Percentiles rank a stretch among this genome's conserved stretches.
phyloP scores from a whole-genome alignment of 768 basidiomycete species.

The Dacryopinax primogenitus region DNA sequence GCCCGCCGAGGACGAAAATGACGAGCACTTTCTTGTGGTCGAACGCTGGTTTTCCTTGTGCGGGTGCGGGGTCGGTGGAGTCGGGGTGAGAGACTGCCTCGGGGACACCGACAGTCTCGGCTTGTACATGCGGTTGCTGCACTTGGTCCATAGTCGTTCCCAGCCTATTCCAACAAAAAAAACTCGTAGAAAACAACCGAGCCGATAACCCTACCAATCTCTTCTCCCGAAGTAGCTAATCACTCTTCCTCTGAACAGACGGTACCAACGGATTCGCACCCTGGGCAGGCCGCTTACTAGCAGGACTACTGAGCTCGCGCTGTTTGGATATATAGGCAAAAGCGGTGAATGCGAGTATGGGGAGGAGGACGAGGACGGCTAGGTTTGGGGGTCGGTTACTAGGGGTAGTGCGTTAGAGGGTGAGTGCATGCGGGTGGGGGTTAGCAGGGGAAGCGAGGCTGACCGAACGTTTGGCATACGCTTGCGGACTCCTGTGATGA shows the following conservation, averaged over 20 bases:
- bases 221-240: too few species aligned
- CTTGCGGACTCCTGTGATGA: conserved; percentile 7
- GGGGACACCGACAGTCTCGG: conserved; percentile 10
- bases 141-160: conserved; percentile 35
- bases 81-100: background rate
- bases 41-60: too few species aligned
- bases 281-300: conserved; percentile 47
- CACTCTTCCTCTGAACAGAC: conserved; percentile 34
- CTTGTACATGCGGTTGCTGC: conserved; percentile 22
- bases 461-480: background rate
- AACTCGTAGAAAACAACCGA: background rate
- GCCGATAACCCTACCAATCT: too few species aligned
- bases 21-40: conserved; percentile 65
- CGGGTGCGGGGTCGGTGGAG: conserved; percentile 20
- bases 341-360: conserved; percentile 41
- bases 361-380: conserved; percentile 44
- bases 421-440: conserved; percentile 4
- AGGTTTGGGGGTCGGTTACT: conserved; percentile 42
- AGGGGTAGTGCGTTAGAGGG: background rate
- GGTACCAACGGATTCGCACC: conserved; percentile 55
- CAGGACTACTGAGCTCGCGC: conserved; percentile 46
- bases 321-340: conserved; percentile 46
- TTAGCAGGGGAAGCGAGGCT: background rate
- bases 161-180: conserved; percentile 23
- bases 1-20: conserved; percentile 91